Evolutionary conservation across 441 rosid genomes (phyloP).

Genomic region (Croton laevigatus): DNA sequence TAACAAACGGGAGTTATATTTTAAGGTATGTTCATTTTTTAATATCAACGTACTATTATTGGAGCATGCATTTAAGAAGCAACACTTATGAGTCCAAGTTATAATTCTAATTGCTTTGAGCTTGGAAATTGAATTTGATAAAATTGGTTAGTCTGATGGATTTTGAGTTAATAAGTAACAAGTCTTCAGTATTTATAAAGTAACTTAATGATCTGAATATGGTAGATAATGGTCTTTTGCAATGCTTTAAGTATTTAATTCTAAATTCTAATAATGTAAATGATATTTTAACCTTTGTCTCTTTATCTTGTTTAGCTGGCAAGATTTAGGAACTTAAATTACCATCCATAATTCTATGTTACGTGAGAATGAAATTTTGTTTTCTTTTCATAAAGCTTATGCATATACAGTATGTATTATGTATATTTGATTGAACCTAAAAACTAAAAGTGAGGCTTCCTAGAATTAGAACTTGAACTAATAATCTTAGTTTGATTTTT

Average conservation of each 20-base stretch:
- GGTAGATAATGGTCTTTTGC: not conserved
- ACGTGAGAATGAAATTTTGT: not conserved
- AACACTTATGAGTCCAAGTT: not conserved
- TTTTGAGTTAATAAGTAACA: not conserved
- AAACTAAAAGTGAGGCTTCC: too few relatives aligned
- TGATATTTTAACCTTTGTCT: not conserved
- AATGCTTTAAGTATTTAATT: too few relatives aligned
- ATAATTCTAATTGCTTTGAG: not conserved
- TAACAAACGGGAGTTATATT: not conserved
- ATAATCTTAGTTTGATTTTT: too few relatives aligned
- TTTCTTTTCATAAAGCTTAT: not conserved
- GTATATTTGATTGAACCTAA: not conserved
- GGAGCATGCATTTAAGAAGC: not conserved
- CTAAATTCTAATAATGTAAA: not conserved
- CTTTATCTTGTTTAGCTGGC: not conserved
- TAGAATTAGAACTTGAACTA: too few relatives aligned
- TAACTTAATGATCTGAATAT: not conserved
- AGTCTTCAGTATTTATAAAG: not conserved
- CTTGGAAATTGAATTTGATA: not conserved
- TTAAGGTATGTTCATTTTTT: constrained; percentile 9
- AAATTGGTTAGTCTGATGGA: not conserved
- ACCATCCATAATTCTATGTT: not conserved
- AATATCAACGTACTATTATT: not conserved
- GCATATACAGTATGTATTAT: not conserved
- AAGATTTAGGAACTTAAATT: not conserved